A percentile compares a stretch with the other conserved stretches of the same genome.
phyloP scores from a whole-genome alignment of 352 stramenopile genomes.

The Phytophthora palmivora region DNA sequence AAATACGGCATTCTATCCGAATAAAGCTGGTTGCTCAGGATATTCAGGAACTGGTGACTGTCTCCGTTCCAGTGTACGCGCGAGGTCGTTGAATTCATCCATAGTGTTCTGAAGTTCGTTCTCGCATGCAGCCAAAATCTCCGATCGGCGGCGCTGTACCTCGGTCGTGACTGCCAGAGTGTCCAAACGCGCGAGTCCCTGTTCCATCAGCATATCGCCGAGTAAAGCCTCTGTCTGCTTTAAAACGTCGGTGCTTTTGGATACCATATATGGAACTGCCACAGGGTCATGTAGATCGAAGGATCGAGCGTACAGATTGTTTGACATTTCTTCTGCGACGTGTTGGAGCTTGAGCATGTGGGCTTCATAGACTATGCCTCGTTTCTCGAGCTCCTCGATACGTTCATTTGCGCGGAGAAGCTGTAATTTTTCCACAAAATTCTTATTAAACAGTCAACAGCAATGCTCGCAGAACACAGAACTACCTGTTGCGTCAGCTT shows the following conservation, averaged over 20 bases:
- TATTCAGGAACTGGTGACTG: constrained; percentile 13
- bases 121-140: constrained; percentile 73
- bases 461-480: background rate
- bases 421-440: constrained; percentile 12
- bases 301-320: constrained; percentile 28
- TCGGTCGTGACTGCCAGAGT: constrained; percentile 43
- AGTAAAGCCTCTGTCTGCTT: constrained; percentile 63
- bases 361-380: constrained; percentile 52
- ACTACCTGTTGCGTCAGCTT: constrained; percentile 73
- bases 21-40: background rate
- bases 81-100: constrained; percentile 66
- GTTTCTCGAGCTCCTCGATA: constrained; percentile 57
- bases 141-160: constrained; percentile 51
- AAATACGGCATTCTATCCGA: constrained; percentile 25
- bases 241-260: constrained; percentile 60
- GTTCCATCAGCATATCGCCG: constrained; percentile 53
- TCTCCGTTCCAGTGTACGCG: constrained; percentile 37
- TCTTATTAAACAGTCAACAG: background rate
- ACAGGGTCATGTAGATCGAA: constrained; percentile 30
- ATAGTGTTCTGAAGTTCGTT: constrained; percentile 63
- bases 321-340: constrained; percentile 34
- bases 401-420: constrained; percentile 55
- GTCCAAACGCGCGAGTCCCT: constrained; percentile 40
- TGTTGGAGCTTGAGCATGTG: constrained; percentile 52
- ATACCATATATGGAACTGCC: constrained; percentile 32